phyloP scores from a whole-genome alignment of 192 early-diverging fungal genomes.

The Paraglomus brasilianum region DNA sequence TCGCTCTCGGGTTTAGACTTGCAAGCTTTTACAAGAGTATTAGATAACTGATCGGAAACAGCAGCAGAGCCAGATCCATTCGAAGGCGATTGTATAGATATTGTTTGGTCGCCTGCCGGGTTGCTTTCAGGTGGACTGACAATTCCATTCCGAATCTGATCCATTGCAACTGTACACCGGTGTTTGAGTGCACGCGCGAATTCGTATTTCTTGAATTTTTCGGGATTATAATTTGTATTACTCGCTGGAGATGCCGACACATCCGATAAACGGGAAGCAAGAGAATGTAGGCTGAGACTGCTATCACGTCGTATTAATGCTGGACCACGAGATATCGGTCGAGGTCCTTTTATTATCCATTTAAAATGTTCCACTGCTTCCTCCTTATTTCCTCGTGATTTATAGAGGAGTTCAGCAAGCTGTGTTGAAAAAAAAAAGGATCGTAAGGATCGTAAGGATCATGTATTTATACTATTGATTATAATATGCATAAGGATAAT shows the following conservation, averaged over 20 bases:
- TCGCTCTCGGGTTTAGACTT: too few species aligned
- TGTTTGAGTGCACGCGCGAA: slow-evolving; percentile 36
- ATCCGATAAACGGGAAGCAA: slow-evolving; percentile 9
- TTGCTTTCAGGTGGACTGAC: background rate
- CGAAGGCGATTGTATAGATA: too few species aligned
- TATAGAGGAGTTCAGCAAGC: slow-evolving; percentile 45
- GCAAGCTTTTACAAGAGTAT: too few species aligned
- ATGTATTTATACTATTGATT: background rate
- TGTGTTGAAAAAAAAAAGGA: slow-evolving; percentile 4
- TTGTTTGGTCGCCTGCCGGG: too few species aligned
- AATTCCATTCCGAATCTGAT: slow-evolving; percentile 31
- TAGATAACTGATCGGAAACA: too few species aligned
- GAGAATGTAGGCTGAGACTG: slow-evolving; percentile 13
- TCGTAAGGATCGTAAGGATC: too few species aligned
- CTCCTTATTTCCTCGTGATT: slow-evolving; percentile 35
- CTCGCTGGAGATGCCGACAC: background rate
- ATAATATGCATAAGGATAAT: background rate
- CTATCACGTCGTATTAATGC: slow-evolving; percentile 20
- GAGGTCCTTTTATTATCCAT: slow-evolving; percentile 44
- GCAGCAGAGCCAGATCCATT: too few species aligned
- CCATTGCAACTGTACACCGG: slow-evolving; percentile 35
- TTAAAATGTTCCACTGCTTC: slow-evolving; percentile 45
- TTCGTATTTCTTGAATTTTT: slow-evolving; percentile 44
- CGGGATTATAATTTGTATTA: slow-evolving; percentile 22
- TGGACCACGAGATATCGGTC: slow-evolving; percentile 26